These are phyloP conservation scores for Brassica juncea DNA, from an alignment of 345 rosid species.

Conservation along the genomic window DNA sequence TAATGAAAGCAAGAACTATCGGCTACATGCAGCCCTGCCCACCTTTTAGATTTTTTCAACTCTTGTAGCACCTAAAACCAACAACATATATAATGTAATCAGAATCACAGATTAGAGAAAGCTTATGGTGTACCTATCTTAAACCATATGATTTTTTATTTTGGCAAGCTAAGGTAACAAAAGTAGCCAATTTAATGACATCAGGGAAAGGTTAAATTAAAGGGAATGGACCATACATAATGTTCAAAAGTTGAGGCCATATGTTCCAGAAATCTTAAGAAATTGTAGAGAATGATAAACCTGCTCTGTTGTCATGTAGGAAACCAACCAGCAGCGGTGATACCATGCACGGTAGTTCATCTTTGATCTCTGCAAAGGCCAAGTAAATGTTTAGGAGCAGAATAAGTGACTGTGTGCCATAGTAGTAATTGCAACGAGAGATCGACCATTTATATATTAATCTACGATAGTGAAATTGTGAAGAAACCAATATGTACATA, in stretches of 20 bases:
- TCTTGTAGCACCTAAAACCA: conserved; percentile 65
- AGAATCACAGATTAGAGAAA: not conserved
- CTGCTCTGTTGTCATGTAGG: conserved; percentile 73
- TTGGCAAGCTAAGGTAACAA: not conserved
- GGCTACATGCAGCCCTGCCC: conserved; percentile 85
- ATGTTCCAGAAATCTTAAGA: not conserved
- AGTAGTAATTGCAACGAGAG: conserved; percentile 1
- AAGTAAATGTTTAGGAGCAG: conserved; percentile 6
- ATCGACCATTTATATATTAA: not conserved
- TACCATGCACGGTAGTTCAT: conserved; percentile 99
- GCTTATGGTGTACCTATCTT: not conserved
- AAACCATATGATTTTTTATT: too few relatives aligned
- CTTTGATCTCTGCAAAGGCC: conserved; percentile 70
- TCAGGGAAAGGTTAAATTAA: not conserved
- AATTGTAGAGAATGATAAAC: conserved; percentile 40
- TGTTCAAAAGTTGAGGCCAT: not conserved
- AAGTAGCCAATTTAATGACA: not conserved
- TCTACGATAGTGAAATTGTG: not conserved
- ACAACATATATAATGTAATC: not conserved
- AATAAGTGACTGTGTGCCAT: not conserved
- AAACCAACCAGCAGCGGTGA: conserved; percentile 96
- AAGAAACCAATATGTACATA: conserved; percentile 17
- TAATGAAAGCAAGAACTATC: conserved; percentile 94
- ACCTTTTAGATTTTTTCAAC: conserved; percentile 63
- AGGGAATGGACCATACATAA: not conserved